Evolutionary conservation across 2,329 filamentous ascomycete species (phyloP).

Genomic region (Cadophora sp.): DNA sequence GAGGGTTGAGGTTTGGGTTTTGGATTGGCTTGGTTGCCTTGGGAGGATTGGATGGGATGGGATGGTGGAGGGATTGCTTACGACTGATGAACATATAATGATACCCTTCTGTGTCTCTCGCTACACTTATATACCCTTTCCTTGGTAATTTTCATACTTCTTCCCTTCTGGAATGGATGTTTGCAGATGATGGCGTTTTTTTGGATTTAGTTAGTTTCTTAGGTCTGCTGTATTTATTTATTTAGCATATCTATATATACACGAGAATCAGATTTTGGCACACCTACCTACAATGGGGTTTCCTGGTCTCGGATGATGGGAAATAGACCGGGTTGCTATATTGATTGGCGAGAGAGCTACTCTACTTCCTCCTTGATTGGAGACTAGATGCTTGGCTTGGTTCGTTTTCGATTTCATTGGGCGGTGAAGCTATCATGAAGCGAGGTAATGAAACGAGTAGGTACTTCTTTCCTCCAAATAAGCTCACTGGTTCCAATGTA

Average conservation of each 20-base stretch:
- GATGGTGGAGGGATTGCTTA: not conserved
- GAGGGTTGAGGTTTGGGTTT: constrained; percentile 4
- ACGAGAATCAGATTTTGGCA: not conserved
- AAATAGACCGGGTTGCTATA: too few relatives aligned
- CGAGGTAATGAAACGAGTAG: too few relatives aligned
- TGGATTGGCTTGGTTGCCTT: constrained; percentile 8
- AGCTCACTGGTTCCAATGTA: too few relatives aligned
- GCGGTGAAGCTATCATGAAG: too few relatives aligned
- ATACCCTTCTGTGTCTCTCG: constrained; percentile 41
- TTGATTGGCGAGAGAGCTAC: too few relatives aligned
- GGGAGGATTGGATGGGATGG: not conserved
- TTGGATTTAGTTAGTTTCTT: not conserved
- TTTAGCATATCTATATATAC: not conserved
- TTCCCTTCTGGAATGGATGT: too few relatives aligned
- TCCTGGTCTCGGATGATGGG: too few relatives aligned
- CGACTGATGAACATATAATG: constrained; percentile 30
- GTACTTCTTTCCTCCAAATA: too few relatives aligned
- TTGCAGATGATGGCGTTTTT: constrained; percentile 11
- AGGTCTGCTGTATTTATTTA: not conserved
- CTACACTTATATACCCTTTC: constrained; percentile 27
- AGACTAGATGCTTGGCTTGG: too few relatives aligned
- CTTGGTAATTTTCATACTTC: constrained; percentile 5
- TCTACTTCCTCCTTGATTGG: too few relatives aligned
- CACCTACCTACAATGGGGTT: not conserved
- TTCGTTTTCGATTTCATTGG: too few relatives aligned